A percentile compares a stretch with the other conserved stretches of the same genome.
Conservation (phyloP, 2,329 filamentous ascomycete species). For the Fusarium setosum region DNA sequence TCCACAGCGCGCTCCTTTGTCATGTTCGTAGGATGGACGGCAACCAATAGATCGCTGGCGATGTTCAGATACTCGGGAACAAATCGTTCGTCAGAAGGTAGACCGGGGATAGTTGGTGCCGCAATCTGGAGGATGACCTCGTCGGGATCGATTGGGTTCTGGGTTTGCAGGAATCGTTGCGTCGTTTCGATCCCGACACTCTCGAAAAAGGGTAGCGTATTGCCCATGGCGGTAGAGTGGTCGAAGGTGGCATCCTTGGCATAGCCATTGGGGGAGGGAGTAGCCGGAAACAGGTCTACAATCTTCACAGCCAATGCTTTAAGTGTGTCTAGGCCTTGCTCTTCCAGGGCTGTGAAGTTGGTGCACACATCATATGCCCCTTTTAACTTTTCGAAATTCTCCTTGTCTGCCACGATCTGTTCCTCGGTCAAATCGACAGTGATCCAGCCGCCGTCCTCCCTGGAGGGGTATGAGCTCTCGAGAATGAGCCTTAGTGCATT, state of each 20-base stretch:
- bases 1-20: background rate
- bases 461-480: background rate
- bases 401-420: background rate
- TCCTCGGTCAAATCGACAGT: background rate
- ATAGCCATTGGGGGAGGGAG: background rate
- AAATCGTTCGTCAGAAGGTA: background rate
- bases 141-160: background rate
- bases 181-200: slow-evolving; percentile 10
- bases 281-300: background rate
- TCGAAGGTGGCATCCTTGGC: background rate
- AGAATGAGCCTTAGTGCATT: background rate
- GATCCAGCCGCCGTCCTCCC: background rate
- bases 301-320: background rate
- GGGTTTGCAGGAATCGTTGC: background rate
- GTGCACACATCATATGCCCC: background rate
- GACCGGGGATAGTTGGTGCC: background rate
- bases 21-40: slow-evolving; percentile 22
- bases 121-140: background rate
- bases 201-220: slow-evolving; percentile 7
- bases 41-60: background rate
- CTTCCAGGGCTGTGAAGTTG: background rate
- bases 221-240: slow-evolving; percentile 6
- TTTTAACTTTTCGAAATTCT: background rate
- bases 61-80: background rate
- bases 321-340: background rate